Evolutionary conservation across 2,329 filamentous ascomycete genomes (phyloP), one percentile per base, ranked within the genome.

Genomic region (Fusarium zealandicum): DNA sequence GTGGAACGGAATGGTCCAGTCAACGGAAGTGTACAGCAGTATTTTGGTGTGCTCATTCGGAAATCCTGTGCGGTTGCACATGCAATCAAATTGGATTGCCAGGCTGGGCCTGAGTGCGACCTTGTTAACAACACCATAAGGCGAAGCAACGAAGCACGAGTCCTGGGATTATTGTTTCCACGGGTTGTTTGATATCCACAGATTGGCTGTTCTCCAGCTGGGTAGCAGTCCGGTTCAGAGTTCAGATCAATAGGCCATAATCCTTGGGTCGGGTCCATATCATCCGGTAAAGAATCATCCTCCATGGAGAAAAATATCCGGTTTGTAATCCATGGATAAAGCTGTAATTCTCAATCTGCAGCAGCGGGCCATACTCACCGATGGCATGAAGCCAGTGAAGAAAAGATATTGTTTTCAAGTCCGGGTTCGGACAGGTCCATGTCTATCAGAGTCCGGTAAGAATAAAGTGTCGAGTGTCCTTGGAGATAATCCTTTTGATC

Each of bases 301-400:
- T 54, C 54, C 46, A 33, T 46, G 39, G 28, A 45, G 47, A 57
- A 50, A 42, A 35, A 66, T 55, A 66, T 55, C 67, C 64, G 55
- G 53, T 30, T 56, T 57, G 57, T 31, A 33, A 47, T 70, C 69
- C 69, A 53, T 49, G 28, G 30, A 33, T 22, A 59, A 47, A 59
- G 45, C 49, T 54, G 54, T 46, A 43, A 53, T 58, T 60, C 53
- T 67, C 54, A 67, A 65, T 55, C 41, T 68, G 53, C 42, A 58
- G 41, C 51, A 57, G 43, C 64, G 73, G 74, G 71, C 69, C 60
- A 75, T 75, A 77, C 75, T 77, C 57, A 77, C 75, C 60, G 54
- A 38, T 41, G 63, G 66, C 64, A 44, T 48, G 12, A 50, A 11
- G 62, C 63, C 69, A 59, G 30, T 45, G 39, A 32, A 51, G 40